Evolutionary conservation across 106 monocot species (phyloP).

Genomic region (Amphibolis antarctica): DNA sequence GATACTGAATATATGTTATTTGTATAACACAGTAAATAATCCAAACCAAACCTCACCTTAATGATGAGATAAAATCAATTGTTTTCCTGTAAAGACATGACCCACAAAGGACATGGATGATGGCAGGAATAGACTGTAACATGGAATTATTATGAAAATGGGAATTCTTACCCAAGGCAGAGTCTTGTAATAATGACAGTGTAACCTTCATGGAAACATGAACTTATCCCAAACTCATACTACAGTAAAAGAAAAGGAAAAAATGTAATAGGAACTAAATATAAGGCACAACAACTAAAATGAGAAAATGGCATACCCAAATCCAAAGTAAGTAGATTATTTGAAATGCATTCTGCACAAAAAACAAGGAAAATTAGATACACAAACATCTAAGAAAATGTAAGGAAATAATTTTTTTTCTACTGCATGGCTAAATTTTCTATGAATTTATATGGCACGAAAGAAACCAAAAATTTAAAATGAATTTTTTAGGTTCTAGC

Average conservation of each 20-base stretch:
- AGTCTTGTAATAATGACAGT: conserved; percentile 30
- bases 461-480: too few species aligned
- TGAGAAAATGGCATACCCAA: conserved; percentile 16
- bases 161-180: conserved; percentile 47
- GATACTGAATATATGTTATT: too few species aligned
- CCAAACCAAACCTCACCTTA: too few species aligned
- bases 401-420: neutral
- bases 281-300: neutral
- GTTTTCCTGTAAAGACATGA: too few species aligned
- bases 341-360: conserved; percentile 37
- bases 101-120: too few species aligned
- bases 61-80: too few species aligned
- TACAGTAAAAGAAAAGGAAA: conserved; percentile 17
- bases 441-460: too few species aligned
- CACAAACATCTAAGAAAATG: neutral
- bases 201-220: conserved; percentile 57
- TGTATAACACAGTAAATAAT: too few species aligned
- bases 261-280: neutral
- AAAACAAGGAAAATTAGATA: neutral
- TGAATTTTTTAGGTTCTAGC: too few species aligned
- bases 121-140: too few species aligned
- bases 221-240: conserved; percentile 72
- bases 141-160: neutral
- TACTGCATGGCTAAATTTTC: too few species aligned
- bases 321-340: conserved; percentile 38